Evolutionary conservation across 345 rosid genomes (phyloP).

Genomic region (Syzygium grande): DNA sequence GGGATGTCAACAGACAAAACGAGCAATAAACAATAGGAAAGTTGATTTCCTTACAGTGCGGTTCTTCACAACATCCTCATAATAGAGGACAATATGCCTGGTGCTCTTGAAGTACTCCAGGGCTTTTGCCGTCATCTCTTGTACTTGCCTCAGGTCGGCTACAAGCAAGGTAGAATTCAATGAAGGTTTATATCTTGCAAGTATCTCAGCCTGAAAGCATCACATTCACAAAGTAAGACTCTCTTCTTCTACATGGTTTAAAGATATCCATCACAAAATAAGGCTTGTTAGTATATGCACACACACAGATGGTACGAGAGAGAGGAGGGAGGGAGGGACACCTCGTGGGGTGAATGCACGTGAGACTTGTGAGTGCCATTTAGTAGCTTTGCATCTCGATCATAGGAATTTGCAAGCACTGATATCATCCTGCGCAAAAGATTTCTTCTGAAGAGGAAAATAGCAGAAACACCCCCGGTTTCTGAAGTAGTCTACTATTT

Average conservation of each 20-base stretch:
- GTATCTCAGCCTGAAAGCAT: constrained; percentile 82
- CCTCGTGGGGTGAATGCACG: constrained; percentile 88
- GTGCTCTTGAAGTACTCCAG: constrained; percentile 76
- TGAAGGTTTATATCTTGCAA: constrained; percentile 80
- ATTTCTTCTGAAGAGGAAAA: constrained; percentile 91
- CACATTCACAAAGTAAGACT: not conserved
- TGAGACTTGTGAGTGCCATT: constrained; percentile 99
- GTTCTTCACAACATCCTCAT: constrained; percentile 85
- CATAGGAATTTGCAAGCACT: constrained; percentile 88
- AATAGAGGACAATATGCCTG: constrained; percentile 70
- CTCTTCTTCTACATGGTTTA: not conserved
- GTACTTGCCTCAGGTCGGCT: constrained; percentile 55
- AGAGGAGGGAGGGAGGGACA: not conserved
- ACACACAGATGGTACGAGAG: not conserved
- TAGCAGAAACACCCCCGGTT: constrained; percentile 77
- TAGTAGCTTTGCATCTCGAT: constrained; percentile 61
- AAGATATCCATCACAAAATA: not conserved
- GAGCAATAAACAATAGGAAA: not conserved
- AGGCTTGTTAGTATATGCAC: not conserved
- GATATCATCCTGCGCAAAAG: constrained; percentile 89
- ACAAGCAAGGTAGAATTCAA: constrained; percentile 60
- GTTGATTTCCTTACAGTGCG: constrained; percentile 44
- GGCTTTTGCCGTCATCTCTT: constrained; percentile 62
- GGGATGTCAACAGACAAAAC: not conserved
- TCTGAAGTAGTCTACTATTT: constrained; percentile 81